phyloP scores from a whole-genome alignment of 2,329 filamentous ascomycete genomes.

The Fusarium robinianum region DNA sequence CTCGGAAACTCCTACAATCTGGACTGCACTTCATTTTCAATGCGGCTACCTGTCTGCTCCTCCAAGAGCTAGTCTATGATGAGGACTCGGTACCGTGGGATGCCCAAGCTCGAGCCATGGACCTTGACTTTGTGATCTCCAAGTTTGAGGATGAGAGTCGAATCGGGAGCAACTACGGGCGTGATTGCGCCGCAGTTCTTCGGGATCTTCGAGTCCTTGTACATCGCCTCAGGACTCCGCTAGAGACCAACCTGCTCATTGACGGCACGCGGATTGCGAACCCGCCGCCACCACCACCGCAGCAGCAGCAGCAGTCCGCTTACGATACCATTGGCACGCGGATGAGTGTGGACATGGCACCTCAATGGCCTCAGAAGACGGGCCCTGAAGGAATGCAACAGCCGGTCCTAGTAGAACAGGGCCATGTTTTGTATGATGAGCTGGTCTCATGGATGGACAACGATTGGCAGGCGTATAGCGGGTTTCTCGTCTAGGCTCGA shows the following conservation, averaged over 20 bases:
- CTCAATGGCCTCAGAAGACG: constrained; percentile 29
- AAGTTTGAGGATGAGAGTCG: constrained; percentile 48
- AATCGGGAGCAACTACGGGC: constrained; percentile 45
- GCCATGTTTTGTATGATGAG: constrained; percentile 43
- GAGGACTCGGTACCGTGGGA: constrained; percentile 35
- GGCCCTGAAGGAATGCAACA: constrained; percentile 27
- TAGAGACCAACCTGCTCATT: constrained; percentile 10
- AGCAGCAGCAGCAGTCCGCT: constrained; percentile 19
- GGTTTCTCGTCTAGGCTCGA: constrained; percentile 35
- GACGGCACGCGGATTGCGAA: too few species aligned
- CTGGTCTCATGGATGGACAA: constrained; percentile 46
- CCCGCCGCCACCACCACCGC: too few species aligned
- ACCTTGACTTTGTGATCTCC: constrained; percentile 48
- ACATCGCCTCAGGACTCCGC: constrained; percentile 38
- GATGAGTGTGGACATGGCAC: constrained; percentile 28
- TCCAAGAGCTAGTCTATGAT: constrained; percentile 49
- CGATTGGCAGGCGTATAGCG: constrained; percentile 41
- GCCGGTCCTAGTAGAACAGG: constrained; percentile 38
- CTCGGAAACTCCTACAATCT: constrained; percentile 48
- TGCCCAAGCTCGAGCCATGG: constrained; percentile 30
- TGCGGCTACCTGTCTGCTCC: constrained; percentile 52
- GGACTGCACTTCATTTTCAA: constrained; percentile 57
- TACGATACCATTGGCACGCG: constrained; percentile 26
- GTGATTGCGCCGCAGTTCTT: constrained; percentile 46
- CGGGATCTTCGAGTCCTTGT: constrained; percentile 46